A percentile compares a stretch with the other conserved stretches of the same genome.
Conservation (phyloP, 352 stramenopile genomes). For the Globisporangium perplexum region DNA sequence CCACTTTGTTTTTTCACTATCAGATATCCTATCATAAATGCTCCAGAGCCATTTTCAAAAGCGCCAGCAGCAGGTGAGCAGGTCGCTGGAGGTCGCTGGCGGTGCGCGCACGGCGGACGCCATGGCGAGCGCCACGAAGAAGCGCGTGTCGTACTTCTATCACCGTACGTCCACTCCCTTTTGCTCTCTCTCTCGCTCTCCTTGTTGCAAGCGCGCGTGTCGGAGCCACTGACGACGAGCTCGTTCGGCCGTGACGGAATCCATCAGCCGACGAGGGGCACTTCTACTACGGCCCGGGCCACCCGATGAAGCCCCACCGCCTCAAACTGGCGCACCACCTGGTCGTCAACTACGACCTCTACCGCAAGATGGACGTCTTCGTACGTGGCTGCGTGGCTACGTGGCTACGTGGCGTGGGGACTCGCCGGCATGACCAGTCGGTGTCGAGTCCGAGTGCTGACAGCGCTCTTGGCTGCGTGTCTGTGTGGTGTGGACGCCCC, state of each 20-base stretch:
- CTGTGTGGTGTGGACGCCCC: conserved; percentile 2
- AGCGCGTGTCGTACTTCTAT: conserved; percentile 86
- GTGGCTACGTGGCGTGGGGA: conserved; percentile 10
- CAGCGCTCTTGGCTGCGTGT: background rate
- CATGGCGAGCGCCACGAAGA: conserved; percentile 54
- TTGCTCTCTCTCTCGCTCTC: background rate
- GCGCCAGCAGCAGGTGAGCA: background rate
- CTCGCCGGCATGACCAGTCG: background rate
- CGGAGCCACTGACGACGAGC: background rate
- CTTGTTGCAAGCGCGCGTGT: conserved; percentile 1
- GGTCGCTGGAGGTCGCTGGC: background rate
- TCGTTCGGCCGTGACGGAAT: background rate
- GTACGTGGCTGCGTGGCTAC: conserved; percentile 41
- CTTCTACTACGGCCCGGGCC: conserved; percentile 95
- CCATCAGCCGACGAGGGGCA: conserved; percentile 90
- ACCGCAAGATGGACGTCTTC: conserved; percentile 99
- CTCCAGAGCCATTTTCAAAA: background rate
- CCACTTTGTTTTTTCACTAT: too few relatives aligned
- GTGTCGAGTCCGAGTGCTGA: background rate
- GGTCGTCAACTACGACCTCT: conserved; percentile 97
- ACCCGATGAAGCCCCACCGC: conserved; percentile 98
- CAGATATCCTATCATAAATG: too few relatives aligned
- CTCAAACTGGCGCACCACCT: conserved; percentile 98
- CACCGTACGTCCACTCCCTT: conserved; percentile 71
- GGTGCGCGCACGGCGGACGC: background rate